These are phyloP conservation scores for Ophiostoma angusticollis DNA, from an alignment of 2,329 filamentous ascomycete genomes.

Conservation along the genomic window DNA sequence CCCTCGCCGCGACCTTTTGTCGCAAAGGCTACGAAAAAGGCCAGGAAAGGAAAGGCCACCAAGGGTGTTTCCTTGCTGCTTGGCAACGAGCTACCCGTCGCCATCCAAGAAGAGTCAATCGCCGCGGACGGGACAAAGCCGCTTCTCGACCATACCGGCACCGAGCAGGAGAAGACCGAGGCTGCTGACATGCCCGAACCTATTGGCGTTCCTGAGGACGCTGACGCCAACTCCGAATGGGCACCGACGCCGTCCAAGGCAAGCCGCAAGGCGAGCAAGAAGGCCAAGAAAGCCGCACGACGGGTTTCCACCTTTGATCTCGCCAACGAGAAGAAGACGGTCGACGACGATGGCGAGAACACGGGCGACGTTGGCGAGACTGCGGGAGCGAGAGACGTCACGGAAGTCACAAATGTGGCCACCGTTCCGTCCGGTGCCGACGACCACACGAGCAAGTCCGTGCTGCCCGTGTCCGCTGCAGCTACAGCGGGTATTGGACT, in stretches of 20 bases:
- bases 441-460: background rate
- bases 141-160: background rate
- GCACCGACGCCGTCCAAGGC: constrained; percentile 1
- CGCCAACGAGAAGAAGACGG: too few relatives aligned
- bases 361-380: too few relatives aligned
- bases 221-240: constrained; percentile 21
- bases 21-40: too few relatives aligned
- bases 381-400: too few relatives aligned
- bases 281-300: background rate
- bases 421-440: too few relatives aligned
- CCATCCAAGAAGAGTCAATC: constrained; percentile 14
- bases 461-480: background rate
- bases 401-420: too few relatives aligned
- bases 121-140: background rate
- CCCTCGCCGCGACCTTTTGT: too few relatives aligned
- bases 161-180: background rate
- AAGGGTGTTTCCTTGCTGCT: too few relatives aligned
- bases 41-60: constrained; percentile 30
- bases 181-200: background rate
- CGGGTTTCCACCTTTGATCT: constrained; percentile 12
- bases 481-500: constrained; percentile 1
- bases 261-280: background rate
- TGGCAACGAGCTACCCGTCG: too few relatives aligned
- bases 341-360: background rate
- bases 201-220: background rate